Evolutionary conservation across 2,329 filamentous ascomycete genomes (phyloP), one percentile per base, ranked within the genome.

Genomic region (Volutella citrinella): DNA sequence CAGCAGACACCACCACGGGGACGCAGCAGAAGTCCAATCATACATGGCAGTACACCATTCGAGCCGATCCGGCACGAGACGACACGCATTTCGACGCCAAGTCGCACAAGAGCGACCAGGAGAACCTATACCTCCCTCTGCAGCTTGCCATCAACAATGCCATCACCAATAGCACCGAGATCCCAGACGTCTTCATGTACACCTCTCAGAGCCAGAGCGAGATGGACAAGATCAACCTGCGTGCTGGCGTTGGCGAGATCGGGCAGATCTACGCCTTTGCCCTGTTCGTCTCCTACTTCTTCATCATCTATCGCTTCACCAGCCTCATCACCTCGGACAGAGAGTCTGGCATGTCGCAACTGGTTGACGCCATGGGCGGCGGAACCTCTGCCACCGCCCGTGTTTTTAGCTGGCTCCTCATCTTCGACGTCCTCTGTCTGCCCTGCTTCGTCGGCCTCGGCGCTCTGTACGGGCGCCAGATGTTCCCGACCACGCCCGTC

Each of bases 51-150:
- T 60, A 60, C 32, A 48, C 44, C 2, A 43, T 61, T 21, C 43
- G 48, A 2, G 43, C 44, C 12, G 54, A 59, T 30, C 48, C 41
- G 2, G 38, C 40, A 5, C 37, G 41, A 15, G 27, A 38, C 21
- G 73, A 27, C 54, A 48, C 7, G 63, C 64, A 21, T 69, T 82
- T 40, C 28, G 69, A 73, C 45, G 73, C 77, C 19, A 60, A 73
- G 19, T 58, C 63, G 6, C 47, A 49, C 32, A 30, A 38, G 11
- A 53, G 44, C 18, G 37, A 48, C 23, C 34, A 46, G 19, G 49
- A 59, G 27, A 30, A 31, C 4, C 34, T 52, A 7, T 51, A 46
- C 32, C 19, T 54, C 13, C 55, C 57, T 2, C 39, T 56, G 4
- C 53, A 56, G 29, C 40, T 56, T 13, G 67, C 71, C 11, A 42